Evolutionary conservation across 345 rosid genomes (phyloP), one percentile per base, ranked within the genome.

Genomic region (Pseudoturritis turrita): DNA sequence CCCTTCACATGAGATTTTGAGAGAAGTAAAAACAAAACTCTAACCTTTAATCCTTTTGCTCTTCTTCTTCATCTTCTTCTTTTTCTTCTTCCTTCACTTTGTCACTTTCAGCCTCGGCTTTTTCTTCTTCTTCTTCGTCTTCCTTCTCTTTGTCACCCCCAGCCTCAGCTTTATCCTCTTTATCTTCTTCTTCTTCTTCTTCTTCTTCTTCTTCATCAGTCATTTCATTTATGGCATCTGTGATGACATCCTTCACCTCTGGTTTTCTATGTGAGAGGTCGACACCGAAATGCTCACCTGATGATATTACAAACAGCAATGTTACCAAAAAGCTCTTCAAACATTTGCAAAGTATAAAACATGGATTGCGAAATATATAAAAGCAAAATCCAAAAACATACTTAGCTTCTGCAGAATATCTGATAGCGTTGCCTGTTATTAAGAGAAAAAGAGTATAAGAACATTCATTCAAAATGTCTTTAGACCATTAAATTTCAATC

Each of bases 151-250:
- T 77, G 49, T 78, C 90, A 68, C 73, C 60, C 63, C 73, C 81
- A 46, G 73, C 90, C 41, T 64, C 85, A 12, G 65, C 85, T 50
- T 76, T 78, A n/a, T n/a, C n/a, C n/a, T n/a, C n/a, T n/a, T n/a
- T n/a, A n/a, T n/a, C n/a, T 9, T 67, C 83, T 61, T 83, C 86
- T 12, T 80, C 91, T n/a, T 84, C 88, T 4, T 83, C 94, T 5
- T 53, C 89, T 10, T 87, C 96, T 15, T 84, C 93, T 47, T 92
- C 98, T 7, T 84, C 96, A 57, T 95, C 98, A 13, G 92, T 79
- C 99, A 95, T 91, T 76, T 80, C 85, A 74, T 85, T 95, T 67
- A 95, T 88, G 47, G 89, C 98, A 50, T 89, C 97, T 9, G 97
- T 88, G 56, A 95, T 89, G 36, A 91, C 84, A 18, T 85, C 96